Conservation (phyloP, 176 grass and related monocot species). For the Oryza australiensis region DNA sequence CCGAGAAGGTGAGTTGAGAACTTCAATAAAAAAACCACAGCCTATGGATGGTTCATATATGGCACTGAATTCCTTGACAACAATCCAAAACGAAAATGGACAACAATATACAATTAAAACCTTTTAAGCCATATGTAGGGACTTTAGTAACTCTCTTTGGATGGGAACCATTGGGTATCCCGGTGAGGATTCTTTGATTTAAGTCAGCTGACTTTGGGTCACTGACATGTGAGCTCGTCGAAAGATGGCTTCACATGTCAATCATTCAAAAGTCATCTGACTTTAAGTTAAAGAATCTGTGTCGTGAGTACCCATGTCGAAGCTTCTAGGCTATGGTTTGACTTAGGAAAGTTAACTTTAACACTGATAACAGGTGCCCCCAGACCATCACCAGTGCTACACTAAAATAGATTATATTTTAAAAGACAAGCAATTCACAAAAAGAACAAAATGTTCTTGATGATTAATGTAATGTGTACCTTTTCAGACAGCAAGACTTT, state of each 20-base stretch:
- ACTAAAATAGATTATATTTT: slow-evolving; percentile 49
- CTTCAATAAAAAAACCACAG: too few species aligned
- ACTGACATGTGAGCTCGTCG: too few species aligned
- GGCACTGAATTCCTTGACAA: slow-evolving; percentile 61
- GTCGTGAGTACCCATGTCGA: slow-evolving; percentile 68
- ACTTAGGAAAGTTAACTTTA: slow-evolving; percentile 68
- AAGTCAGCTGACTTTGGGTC: too few species aligned
- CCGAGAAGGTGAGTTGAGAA: too few species aligned
- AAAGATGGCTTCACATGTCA: too few species aligned
- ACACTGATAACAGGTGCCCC: slow-evolving; percentile 57
- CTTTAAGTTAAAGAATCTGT: too few species aligned
- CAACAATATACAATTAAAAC: slow-evolving; percentile 32
- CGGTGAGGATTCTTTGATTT: too few species aligned
- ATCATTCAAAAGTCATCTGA: too few species aligned
- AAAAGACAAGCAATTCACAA: slow-evolving; percentile 38
- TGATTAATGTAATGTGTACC: slow-evolving; percentile 41
- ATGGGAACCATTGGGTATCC: slow-evolving; percentile 39
- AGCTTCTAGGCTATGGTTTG: slow-evolving; percentile 52
- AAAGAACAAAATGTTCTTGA: slow-evolving; percentile 21
- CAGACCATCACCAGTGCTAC: slow-evolving; percentile 46
- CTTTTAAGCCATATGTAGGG: slow-evolving; percentile 31
- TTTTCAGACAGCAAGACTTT: slow-evolving; percentile 66
- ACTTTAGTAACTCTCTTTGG: slow-evolving; percentile 10
- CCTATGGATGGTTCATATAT: slow-evolving; percentile 68
- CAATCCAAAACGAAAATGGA: slow-evolving; percentile 53